Base-by-base conservation (phyloP, 2,329 filamentous ascomycete genomes). In the Monosporascus sp. region DNA sequence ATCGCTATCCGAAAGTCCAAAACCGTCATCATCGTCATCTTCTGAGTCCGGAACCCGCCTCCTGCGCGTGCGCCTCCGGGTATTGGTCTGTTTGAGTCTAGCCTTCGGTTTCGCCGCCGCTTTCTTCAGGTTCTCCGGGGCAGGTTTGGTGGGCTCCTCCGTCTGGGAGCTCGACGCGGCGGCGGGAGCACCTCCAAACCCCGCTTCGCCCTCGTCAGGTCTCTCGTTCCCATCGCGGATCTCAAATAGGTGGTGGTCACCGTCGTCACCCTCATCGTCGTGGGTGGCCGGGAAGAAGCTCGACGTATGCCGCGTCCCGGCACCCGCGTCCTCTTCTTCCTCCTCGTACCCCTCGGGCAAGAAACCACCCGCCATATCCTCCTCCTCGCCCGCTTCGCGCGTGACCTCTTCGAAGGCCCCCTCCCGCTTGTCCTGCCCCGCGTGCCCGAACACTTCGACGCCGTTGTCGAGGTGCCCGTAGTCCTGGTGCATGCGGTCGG, bases 401-500 rank as follows among this genome's bases (percentile, higher is more conserved):
- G 63, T 61, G 35, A 61, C 54, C 48, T 60, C 17, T 24, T 20
- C 52, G 26, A 56, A 54, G 9, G 41, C 57, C 40, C 50, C 46
- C 37, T 55, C 55, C 11, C 54, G 65, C 46, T 58, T 59, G 51
- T 62, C 63, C 58, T 58, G 70, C 8, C 58, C 58, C 9, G 75
- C 78, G 27, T 81, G 80, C 43, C 81, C 82, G 56, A 83, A 75
- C 1, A 81, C 76, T 17, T 83, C 79, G 3, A 77, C 71, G 26
- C 72, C 71, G 9, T 79, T 77, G 44, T 76, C 74, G 4, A 81
- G 73, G 38, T 85, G 79, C 1, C 88, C 89, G 67, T 95, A 95
- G 56, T 96, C 89, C 52, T 85, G 79, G 41, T 78, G 78, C 41
- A 95, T 86, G 48, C 91, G 80, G 67, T 94, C 81, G 20, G 90